Evolutionary conservation across 345 rosid species (phyloP), one percentile per base, ranked within the genome.

Genomic region (Aegle marmelos): DNA sequence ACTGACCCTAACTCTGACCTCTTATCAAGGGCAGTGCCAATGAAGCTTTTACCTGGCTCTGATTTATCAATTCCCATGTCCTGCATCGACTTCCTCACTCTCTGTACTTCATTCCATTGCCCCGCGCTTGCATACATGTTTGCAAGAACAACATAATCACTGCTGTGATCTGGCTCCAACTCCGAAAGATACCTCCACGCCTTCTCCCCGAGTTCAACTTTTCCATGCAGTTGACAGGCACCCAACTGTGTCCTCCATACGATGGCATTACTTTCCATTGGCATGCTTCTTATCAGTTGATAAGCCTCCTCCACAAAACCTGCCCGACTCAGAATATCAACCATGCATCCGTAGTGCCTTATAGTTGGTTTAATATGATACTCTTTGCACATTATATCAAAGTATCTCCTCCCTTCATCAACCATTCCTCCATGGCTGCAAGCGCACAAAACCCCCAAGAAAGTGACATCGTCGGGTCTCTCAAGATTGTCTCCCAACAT

Each of bases 351-450:
- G 36, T 78, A 79, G 76, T 86, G 90, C 85, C 81, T 83, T 14
- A 78, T 67, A 3, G 82, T 75, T 33, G 90, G 87, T 76, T 85
- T 27, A 6, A 87, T 79, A 6, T 50, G 41, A 41, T 76, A 79
- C 16, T 72, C 81, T 25, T 73, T 74, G 60, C 68, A 77, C 92
- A 86, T 88, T 4, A 78, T 24, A 71, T 77, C 79, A 37, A 86
- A 89, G 68, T 68, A 77, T 76, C 76, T 79, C 61, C 85, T 79
- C 25, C 89, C 88, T 78, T 85, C 79, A 0, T 87, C 81, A 19
- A 86, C 83, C 87, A 88, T 68, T 48, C 90, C 88, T 37, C 87
- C 86, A 24, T 83, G 83, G 71, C 81, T 85, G 68, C 89, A 85
- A 39, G 90, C 87, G 31, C 76, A 72, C 19, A 86, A 74, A 68